These are phyloP conservation scores for Picea glauca DNA, from an alignment of 75 land plant species.

Conservation along the genomic window DNA sequence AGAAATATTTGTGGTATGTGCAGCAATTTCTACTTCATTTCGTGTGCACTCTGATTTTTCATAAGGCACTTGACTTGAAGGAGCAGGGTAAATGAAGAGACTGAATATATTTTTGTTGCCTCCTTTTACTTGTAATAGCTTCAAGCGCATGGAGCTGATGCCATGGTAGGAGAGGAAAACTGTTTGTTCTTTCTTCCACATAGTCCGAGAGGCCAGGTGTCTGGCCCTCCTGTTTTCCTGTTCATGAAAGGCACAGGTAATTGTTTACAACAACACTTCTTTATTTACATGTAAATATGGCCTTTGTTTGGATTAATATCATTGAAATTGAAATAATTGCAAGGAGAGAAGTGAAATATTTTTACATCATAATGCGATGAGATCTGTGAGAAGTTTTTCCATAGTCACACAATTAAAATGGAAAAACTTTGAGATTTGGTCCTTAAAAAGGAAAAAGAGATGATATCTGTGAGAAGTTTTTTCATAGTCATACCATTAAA, in stretches of 20 bases:
- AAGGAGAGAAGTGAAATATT: too few species aligned
- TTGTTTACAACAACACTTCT: neutral
- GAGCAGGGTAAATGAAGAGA: neutral
- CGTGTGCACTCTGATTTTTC: too few species aligned
- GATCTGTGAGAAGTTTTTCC: too few species aligned
- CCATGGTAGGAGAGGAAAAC: slow-evolving; percentile 81
- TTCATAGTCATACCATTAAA: too few species aligned
- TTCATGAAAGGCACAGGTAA: slow-evolving; percentile 96
- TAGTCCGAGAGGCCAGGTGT: slow-evolving; percentile 63
- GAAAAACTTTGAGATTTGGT: neutral
- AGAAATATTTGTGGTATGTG: slow-evolving; percentile 79
- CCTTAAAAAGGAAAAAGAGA: too few species aligned
- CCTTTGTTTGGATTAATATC: neutral
- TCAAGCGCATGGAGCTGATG: slow-evolving; percentile 89
- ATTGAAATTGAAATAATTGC: neutral
- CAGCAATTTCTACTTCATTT: neutral
- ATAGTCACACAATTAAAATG: neutral
- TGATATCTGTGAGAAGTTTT: too few species aligned
- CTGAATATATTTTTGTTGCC: neutral
- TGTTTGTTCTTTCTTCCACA: slow-evolving; percentile 90
- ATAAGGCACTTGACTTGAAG: neutral
- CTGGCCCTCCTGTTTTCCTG: slow-evolving; percentile 61
- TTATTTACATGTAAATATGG: neutral
- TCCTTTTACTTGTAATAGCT: slow-evolving; percentile 35
- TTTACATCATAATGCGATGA: too few species aligned